Conservation (phyloP, 805 yeast genomes). For the Hanseniaspora singularis region DNA sequence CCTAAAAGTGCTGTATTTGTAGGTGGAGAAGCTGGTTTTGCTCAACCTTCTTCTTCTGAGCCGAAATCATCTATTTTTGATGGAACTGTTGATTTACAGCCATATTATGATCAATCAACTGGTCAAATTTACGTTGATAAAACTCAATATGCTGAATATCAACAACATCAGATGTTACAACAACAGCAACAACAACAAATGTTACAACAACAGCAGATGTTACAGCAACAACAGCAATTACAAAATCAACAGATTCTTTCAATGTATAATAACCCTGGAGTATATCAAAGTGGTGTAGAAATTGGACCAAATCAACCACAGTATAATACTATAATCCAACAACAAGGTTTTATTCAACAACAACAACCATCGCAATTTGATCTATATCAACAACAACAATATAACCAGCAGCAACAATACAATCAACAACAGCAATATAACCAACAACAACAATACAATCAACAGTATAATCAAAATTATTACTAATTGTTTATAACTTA, state of each 20-base stretch:
- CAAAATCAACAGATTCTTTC: slow-evolving; percentile 22
- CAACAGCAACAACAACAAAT: slow-evolving; percentile 16
- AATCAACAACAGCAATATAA: slow-evolving; percentile 18
- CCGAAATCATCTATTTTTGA: slow-evolving; percentile 24
- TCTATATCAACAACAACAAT: slow-evolving; percentile 18
- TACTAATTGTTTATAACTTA: too few species aligned
- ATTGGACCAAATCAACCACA: slow-evolving; percentile 25
- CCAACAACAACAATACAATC: slow-evolving; percentile 22
- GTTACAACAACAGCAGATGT: slow-evolving; percentile 16
- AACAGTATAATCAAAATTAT: too few species aligned
- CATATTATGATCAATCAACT: slow-evolving; percentile 59
- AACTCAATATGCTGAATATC: slow-evolving; percentile 14
- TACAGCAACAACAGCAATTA: slow-evolving; percentile 11
- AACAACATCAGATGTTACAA: slow-evolving; percentile 19
- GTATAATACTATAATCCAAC: slow-evolving; percentile 23
- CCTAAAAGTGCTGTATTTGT: slow-evolving; percentile 30
- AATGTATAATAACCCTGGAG: slow-evolving; percentile 25
- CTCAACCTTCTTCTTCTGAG: slow-evolving; percentile 18
- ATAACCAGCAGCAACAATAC: slow-evolving; percentile 18
- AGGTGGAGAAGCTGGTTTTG: slow-evolving; percentile 16
- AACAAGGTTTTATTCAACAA: slow-evolving; percentile 23
- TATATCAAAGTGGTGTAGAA: slow-evolving; percentile 25
- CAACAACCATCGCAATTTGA: slow-evolving; percentile 17
- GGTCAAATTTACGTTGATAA: slow-evolving; percentile 61
- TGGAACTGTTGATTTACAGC: slow-evolving; percentile 42